phyloP scores from a whole-genome alignment of 768 basidiomycete species.

The Russula virescens region DNA sequence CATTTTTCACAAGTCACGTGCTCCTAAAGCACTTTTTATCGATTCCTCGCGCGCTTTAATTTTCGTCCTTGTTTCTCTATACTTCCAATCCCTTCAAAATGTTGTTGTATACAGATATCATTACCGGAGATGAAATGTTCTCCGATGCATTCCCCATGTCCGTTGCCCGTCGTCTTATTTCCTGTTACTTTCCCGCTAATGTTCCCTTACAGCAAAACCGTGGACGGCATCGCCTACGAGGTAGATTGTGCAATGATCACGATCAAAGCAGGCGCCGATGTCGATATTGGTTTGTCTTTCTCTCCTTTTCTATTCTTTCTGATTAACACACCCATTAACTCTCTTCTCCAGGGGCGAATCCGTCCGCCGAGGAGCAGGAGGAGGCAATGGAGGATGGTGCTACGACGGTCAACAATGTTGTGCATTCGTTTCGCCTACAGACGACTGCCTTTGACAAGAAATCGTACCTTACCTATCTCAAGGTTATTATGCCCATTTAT shows the following conservation, averaged over 20 bases:
- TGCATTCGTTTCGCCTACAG: slow-evolving; percentile 87
- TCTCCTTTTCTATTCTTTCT: slow-evolving; percentile 1
- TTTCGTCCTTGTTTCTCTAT: slow-evolving; percentile 1
- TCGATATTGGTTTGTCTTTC: slow-evolving; percentile 73
- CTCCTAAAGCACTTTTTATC: slow-evolving; percentile 9
- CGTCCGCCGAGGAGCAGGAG: slow-evolving; percentile 80
- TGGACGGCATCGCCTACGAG: slow-evolving; percentile 80
- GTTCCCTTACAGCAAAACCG: slow-evolving; percentile 48
- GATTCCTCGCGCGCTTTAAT: slow-evolving; percentile 16
- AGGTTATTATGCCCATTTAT: slow-evolving; percentile 41
- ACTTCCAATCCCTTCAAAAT: slow-evolving; percentile 36
- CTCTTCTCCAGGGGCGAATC: slow-evolving; percentile 68
- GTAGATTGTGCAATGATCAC: slow-evolving; percentile 73
- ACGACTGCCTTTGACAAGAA: slow-evolving; percentile 86
- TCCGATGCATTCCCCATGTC: slow-evolving; percentile 89
- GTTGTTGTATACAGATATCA: slow-evolving; percentile 70
- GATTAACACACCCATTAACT: not conserved
- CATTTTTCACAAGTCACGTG: slow-evolving; percentile 9
- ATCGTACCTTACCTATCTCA: slow-evolving; percentile 73
- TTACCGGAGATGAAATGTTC: slow-evolving; percentile 85
- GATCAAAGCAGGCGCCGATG: slow-evolving; percentile 67
- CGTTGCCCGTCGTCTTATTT: slow-evolving; percentile 28
- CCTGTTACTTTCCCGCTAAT: not conserved
- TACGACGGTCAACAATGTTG: slow-evolving; percentile 80
- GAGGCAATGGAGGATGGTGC: slow-evolving; percentile 80